Conservation (phyloP, 2,329 filamentous ascomycete species). For the Emydomyces testavorans region DNA sequence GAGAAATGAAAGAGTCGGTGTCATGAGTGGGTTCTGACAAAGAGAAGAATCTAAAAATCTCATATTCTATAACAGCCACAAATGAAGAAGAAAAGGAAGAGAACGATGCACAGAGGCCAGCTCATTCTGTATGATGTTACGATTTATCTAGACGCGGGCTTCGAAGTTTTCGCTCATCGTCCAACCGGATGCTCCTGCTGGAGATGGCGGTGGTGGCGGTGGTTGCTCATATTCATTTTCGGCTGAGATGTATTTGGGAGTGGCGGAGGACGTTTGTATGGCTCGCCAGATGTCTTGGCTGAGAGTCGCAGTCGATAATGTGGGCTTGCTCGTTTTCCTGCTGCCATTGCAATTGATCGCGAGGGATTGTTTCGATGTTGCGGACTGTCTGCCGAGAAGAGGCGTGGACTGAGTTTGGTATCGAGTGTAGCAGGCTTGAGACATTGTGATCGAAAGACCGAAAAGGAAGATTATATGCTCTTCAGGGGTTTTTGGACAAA, state of each 20-base stretch:
- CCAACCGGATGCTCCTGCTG: constrained; percentile 18
- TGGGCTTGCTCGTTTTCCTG: constrained; percentile 1
- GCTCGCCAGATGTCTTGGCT: constrained; percentile 32
- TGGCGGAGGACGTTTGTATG: constrained; percentile 27
- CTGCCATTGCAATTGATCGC: background rate
- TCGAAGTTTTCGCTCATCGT: background rate
- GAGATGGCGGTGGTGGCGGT: constrained; percentile 26
- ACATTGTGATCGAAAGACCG: constrained; percentile 8
- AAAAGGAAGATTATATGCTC: background rate
- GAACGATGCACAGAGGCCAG: constrained; percentile 4
- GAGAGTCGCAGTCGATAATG: constrained; percentile 20
- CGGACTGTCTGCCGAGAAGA: background rate
- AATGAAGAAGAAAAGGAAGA: constrained; percentile 7
- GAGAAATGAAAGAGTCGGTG: background rate
- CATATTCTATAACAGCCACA: constrained; percentile 13
- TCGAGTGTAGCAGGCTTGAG: constrained; percentile 7
- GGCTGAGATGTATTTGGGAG: constrained; percentile 24
- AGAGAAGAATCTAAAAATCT: constrained; percentile 12
- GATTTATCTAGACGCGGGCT: background rate
- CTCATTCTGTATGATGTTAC: background rate
- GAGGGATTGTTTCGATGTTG: background rate
- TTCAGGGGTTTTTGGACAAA: background rate
- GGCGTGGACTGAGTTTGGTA: constrained; percentile 4
- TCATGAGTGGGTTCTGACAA: background rate
- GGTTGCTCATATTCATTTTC: constrained; percentile 23